phyloP scores from a whole-genome alignment of 345 rosid genomes.

The Brassica juncea region DNA sequence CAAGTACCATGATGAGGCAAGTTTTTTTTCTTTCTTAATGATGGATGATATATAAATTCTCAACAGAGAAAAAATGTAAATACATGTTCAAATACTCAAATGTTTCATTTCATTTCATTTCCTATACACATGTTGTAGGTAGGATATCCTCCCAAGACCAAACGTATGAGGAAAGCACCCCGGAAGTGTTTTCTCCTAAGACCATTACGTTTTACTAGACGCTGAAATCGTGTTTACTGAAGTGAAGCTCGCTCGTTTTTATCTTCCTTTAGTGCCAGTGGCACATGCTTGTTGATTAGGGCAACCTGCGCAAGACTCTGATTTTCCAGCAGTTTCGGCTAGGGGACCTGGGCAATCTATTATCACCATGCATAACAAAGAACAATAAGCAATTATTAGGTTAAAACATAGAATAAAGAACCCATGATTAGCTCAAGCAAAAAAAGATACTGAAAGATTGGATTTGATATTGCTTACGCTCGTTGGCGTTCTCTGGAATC shows the following conservation, averaged over 20 bases:
- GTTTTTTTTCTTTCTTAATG: neutral
- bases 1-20: neutral
- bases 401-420: neutral
- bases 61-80: neutral
- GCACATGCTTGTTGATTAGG: constrained; percentile 92
- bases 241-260: too few species aligned
- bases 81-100: neutral
- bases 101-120: neutral
- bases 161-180: neutral
- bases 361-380: neutral
- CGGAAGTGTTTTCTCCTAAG: too few species aligned
- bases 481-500: constrained; percentile 38
- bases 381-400: constrained; percentile 1
- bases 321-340: constrained; percentile 76
- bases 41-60: neutral
- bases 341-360: constrained; percentile 82
- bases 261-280: constrained; percentile 46
- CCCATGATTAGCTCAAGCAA: neutral
- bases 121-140: neutral
- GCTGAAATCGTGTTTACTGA: too few species aligned
- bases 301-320: constrained; percentile 80
- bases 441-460: neutral
- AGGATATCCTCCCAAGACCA: neutral
- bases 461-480: constrained; percentile 12
- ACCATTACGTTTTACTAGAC: too few species aligned